phyloP scores from a whole-genome alignment of 1,284 basidiomycete species.

The Puccinia novopanici region DNA sequence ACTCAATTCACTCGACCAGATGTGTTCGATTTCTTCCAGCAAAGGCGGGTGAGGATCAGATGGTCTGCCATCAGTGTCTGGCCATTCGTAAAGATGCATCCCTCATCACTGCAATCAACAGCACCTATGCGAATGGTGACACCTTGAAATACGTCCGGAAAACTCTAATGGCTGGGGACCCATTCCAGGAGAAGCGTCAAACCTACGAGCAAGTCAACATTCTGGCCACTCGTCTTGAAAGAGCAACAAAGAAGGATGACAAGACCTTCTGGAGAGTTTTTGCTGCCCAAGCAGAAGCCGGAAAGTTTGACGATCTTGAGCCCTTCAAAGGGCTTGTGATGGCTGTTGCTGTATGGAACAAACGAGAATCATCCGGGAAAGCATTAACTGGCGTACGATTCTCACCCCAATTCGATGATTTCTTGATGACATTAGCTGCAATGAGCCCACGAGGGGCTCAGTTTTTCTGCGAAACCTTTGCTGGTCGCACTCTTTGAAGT shows the following conservation, averaged over 20 bases:
- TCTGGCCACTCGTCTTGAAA: not conserved
- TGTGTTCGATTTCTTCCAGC: too few relatives aligned
- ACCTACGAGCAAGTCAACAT: not conserved
- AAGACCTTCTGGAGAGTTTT: not conserved
- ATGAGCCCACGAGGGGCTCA: too few relatives aligned
- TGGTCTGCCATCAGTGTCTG: not conserved
- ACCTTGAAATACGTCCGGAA: not conserved
- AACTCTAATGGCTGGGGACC: not conserved
- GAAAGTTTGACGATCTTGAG: not conserved
- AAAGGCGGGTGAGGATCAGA: too few relatives aligned
- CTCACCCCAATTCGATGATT: not conserved
- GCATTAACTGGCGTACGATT: not conserved
- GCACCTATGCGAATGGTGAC: not conserved
- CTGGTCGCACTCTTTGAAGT: not conserved
- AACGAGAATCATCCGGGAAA: not conserved
- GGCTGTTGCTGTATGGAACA: not conserved
- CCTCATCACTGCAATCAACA: not conserved
- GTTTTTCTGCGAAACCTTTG: too few relatives aligned
- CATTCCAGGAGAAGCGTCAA: not conserved
- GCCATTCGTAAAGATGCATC: not conserved
- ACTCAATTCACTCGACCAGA: too few relatives aligned
- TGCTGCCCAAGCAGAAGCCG: too few relatives aligned
- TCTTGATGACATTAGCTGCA: not conserved
- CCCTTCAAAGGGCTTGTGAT: not conserved
- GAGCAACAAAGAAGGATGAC: not conserved